Percentiles rank a stretch among this genome's conserved stretches.
Evolutionary conservation across 2,329 filamentous ascomycete genomes (phyloP).

Genomic region (Exophiala sp.): DNA sequence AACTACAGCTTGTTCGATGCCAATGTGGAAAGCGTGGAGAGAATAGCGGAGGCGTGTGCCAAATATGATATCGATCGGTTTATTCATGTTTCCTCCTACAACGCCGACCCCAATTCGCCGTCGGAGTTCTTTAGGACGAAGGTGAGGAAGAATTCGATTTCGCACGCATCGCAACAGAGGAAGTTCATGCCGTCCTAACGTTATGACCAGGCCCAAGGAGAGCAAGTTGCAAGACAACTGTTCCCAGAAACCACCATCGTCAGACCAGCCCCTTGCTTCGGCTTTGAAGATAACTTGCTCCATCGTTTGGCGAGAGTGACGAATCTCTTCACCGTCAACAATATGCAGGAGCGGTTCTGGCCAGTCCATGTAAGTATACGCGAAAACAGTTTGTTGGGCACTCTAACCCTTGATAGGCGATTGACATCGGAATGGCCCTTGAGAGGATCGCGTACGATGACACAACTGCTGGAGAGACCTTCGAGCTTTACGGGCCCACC

Average conservation of each 20-base stretch:
- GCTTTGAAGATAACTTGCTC: constrained; percentile 88
- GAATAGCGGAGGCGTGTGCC: constrained; percentile 87
- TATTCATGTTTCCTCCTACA: constrained; percentile 95
- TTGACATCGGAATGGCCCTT: constrained; percentile 82
- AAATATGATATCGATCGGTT: constrained; percentile 98
- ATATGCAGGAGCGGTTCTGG: constrained; percentile 84
- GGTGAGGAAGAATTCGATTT: constrained; percentile 39
- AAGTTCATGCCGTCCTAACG: too few relatives aligned
- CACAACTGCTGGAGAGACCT: constrained; percentile 82
- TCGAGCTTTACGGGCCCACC: constrained; percentile 87
- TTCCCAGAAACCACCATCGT: constrained; percentile 98
- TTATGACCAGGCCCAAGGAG: constrained; percentile 59
- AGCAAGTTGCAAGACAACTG: constrained; percentile 76
- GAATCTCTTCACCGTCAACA: constrained; percentile 83
- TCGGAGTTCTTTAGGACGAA: constrained; percentile 92
- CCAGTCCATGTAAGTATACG: constrained; percentile 79
- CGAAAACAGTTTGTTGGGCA: too few relatives aligned
- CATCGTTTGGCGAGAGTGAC: constrained; percentile 73
- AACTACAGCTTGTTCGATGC: constrained; percentile 93
- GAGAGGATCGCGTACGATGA: constrained; percentile 90
- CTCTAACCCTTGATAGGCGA: constrained; percentile 54
- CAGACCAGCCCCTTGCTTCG: constrained; percentile 86
- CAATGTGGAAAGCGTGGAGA: constrained; percentile 83
- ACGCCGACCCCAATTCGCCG: constrained; percentile 69
- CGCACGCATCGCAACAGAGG: not conserved